These are phyloP conservation scores for Salix suchowensis DNA, from an alignment of 345 rosid species.

Conservation along the genomic window DNA sequence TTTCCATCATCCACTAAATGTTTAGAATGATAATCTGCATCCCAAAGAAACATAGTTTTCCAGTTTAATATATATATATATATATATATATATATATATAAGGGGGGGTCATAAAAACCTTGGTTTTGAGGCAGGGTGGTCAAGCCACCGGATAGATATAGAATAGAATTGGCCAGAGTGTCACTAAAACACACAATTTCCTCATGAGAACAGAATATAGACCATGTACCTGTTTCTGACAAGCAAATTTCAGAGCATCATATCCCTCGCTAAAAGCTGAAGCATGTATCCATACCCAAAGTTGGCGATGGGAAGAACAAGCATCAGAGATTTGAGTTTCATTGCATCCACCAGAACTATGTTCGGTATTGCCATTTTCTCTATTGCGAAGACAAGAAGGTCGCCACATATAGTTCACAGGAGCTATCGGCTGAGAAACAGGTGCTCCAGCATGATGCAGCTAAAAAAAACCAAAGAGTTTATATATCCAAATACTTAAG, in stretches of 20 bases:
- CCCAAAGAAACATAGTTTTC: not conserved
- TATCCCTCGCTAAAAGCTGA: conserved; percentile 73
- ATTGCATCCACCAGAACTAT: conserved; percentile 17
- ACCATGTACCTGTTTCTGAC: conserved; percentile 54
- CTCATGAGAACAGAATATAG: not conserved
- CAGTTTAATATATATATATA: not conserved
- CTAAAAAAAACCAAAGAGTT: conserved; percentile 32
- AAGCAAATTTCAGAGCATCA: conserved; percentile 57
- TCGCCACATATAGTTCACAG: conserved; percentile 74
- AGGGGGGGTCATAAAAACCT: not conserved
- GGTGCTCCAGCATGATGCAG: conserved; percentile 64
- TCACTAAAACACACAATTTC: not conserved
- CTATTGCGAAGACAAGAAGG: conserved; percentile 29
- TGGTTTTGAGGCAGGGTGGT: not conserved
- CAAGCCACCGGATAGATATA: not conserved
- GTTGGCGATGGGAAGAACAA: conserved; percentile 33
- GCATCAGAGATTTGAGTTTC: conserved; percentile 7
- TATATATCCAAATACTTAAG: not conserved
- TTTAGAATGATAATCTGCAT: not conserved
- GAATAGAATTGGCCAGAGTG: not conserved
- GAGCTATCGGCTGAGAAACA: conserved; percentile 51
- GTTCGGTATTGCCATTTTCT: conserved; percentile 21
- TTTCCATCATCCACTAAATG: not conserved
- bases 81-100: no score
- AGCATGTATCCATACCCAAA: conserved; percentile 91